Percentiles rank a stretch among this genome's conserved stretches.
phyloP scores from a whole-genome alignment of 805 yeast species.

The Yarrowia divulgata region DNA sequence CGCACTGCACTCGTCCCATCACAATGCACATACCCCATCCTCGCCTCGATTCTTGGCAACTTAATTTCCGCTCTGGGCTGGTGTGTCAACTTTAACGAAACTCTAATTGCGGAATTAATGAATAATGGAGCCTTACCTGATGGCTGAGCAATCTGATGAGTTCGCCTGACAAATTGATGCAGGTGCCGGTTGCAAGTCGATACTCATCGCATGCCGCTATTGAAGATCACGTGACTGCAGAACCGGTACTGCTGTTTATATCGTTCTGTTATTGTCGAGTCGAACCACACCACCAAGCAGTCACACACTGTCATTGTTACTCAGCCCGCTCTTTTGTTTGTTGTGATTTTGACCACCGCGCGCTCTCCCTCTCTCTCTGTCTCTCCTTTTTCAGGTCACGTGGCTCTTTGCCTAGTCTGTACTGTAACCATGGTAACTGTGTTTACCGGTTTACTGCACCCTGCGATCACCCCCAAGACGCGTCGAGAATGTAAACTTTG shows the following conservation, averaged over 20 bases:
- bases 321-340: neutral
- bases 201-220: neutral
- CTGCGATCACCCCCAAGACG: slow-evolving; percentile 22
- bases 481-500: slow-evolving; percentile 34
- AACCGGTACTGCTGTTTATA: too few relatives aligned
- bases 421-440: slow-evolving; percentile 8
- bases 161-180: neutral
- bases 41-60: slow-evolving; percentile 32
- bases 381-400: neutral
- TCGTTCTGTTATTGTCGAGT: too few relatives aligned
- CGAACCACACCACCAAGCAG: too few relatives aligned
- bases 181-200: neutral
- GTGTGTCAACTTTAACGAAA: slow-evolving; percentile 4
- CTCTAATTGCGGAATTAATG: slow-evolving; percentile 7
- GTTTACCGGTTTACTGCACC: slow-evolving; percentile 13
- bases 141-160: slow-evolving; percentile 18
- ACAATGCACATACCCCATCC: slow-evolving; percentile 35
- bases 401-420: neutral
- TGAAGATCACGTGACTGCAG: neutral
- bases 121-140: slow-evolving; percentile 19
- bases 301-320: neutral
- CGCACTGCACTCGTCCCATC: slow-evolving; percentile 4
- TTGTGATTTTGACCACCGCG: neutral
- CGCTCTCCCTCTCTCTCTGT: neutral
- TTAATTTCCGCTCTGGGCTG: slow-evolving; percentile 17